These are phyloP conservation scores for Cladosporium sp. DNA, from an alignment of 2,329 filamentous ascomycete species.

Conservation along the genomic window DNA sequence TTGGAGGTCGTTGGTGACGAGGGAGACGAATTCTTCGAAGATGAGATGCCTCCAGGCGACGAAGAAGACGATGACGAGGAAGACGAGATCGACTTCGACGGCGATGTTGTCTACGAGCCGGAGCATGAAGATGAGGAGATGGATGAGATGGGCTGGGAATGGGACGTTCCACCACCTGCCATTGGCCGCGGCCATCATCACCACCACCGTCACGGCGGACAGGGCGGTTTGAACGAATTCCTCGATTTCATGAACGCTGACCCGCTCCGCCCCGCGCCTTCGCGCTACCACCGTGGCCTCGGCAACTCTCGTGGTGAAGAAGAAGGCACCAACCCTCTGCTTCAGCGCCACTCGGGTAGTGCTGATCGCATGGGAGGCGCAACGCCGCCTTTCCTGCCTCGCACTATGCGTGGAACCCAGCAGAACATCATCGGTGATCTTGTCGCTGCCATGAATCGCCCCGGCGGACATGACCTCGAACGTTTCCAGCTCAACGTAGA, in stretches of 20 bases:
- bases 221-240: slow-evolving; percentile 29
- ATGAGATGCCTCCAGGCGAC: slow-evolving; percentile 60
- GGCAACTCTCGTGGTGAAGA: slow-evolving; percentile 56
- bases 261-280: slow-evolving; percentile 23
- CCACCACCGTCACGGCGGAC: slow-evolving; percentile 22
- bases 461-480: slow-evolving; percentile 1
- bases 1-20: slow-evolving; percentile 42
- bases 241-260: slow-evolving; percentile 30
- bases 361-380: slow-evolving; percentile 12
- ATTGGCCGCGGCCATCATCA: slow-evolving; percentile 27
- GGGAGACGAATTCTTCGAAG: slow-evolving; percentile 54
- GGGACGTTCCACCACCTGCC: slow-evolving; percentile 11
- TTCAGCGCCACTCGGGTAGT: slow-evolving; percentile 52
- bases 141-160: slow-evolving; percentile 27
- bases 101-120: slow-evolving; percentile 60
- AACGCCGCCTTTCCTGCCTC: slow-evolving; percentile 10
- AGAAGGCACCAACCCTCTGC: slow-evolving; percentile 82
- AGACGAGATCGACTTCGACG: slow-evolving; percentile 70
- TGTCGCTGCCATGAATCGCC: slow-evolving; percentile 17
- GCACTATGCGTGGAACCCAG: slow-evolving; percentile 16
- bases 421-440: slow-evolving; percentile 18
- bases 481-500: slow-evolving; percentile 12
- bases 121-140: slow-evolving; percentile 45
- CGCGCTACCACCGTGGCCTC: slow-evolving; percentile 12
- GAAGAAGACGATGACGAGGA: slow-evolving; percentile 48